Evolutionary conservation across 2,329 filamentous ascomycete genomes (phyloP), one percentile per base, ranked within the genome.

Genomic region (Alternaria conjuncta): DNA sequence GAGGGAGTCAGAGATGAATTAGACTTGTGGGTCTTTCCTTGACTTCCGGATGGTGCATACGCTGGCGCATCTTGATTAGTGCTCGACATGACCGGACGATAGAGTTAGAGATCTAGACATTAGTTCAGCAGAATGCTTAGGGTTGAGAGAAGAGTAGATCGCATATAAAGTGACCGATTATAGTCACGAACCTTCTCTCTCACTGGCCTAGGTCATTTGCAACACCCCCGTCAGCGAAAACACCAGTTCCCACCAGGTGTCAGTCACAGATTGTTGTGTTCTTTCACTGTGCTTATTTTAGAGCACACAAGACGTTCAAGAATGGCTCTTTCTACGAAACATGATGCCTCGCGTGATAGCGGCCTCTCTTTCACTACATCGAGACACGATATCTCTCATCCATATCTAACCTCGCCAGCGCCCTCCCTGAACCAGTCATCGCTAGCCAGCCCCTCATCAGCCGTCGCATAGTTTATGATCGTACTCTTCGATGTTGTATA

Each of bases 391-490:
- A 28, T 18, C 12, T 11, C 47, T 60, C 50, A 63, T 47, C 89
- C 88, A 76, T 91, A 91, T 67, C 89, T 79, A 3, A 91, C 90
- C 49, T 85, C 78, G 0, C 81, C 84, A 2, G 79, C 73, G 2
- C 83, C 86, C 58, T 90, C 88, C 53, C 84, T 82, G 75, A 93
- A 93, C 90, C 90, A 93, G 64, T 90, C 89, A 41, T 91, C 89
- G 3, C 79, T 80, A 12, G 79, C 82, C 20, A 86, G 69, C 1
- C 75, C 74, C 69, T 89, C 86, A 55, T 87, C 84, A 0, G 79
- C 79, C 0, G 84, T 83, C 0, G 88, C 90, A 69, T 90, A 92
- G 74, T 91, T 93, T 65, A 93, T 85, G 28, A 91, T 87, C 0
- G 87, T 90, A 73, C 89, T 91, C 80, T 90, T 91, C 12, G 85